Conservation (phyloP, 1,284 basidiomycete genomes). For the Pterula multifida region DNA sequence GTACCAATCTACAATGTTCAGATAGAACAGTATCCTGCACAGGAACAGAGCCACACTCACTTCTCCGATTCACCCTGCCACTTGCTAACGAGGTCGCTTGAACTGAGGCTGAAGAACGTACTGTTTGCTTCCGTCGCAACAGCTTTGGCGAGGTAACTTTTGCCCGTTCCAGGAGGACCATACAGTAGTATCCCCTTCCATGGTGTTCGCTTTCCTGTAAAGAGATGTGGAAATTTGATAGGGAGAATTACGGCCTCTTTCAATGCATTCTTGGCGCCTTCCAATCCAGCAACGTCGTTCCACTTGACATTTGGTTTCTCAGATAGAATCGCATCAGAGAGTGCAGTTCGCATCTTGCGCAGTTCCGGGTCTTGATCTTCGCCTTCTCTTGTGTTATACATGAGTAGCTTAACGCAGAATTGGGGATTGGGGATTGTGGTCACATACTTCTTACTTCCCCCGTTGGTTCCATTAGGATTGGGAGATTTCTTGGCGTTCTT, state of each 20-base stretch:
- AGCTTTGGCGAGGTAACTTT: constrained; percentile 93
- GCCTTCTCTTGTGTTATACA: constrained; percentile 57
- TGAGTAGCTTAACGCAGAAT: constrained; percentile 6
- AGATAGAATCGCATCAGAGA: constrained; percentile 81
- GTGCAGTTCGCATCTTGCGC: constrained; percentile 87
- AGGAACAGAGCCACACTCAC: constrained; percentile 35
- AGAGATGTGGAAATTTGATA: constrained; percentile 97
- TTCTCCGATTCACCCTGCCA: constrained; percentile 99
- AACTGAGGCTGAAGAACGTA: constrained; percentile 96
- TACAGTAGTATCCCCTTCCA: constrained; percentile 95
- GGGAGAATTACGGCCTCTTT: constrained; percentile 98
- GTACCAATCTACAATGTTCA: constrained; percentile 61
- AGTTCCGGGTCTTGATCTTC: constrained; percentile 84
- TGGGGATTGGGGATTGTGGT: constrained; percentile 3
- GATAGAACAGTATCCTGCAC: constrained; percentile 2
- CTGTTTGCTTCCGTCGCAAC: constrained; percentile 98
- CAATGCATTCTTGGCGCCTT: constrained; percentile 88
- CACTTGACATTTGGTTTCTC: constrained; percentile 96
- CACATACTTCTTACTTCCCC: constrained; percentile 55
- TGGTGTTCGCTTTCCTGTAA: constrained; percentile 95
- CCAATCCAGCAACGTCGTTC: constrained; percentile 96
- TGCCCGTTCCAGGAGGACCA: constrained; percentile 92
- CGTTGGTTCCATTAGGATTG: constrained; percentile 62
- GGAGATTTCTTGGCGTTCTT: constrained; percentile 70
- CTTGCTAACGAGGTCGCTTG: constrained; percentile 93